A percentile compares a stretch with the other conserved stretches of the same genome.
Evolutionary conservation across 768 basidiomycete genomes (phyloP).

Genomic region (Lentinula sp.): DNA sequence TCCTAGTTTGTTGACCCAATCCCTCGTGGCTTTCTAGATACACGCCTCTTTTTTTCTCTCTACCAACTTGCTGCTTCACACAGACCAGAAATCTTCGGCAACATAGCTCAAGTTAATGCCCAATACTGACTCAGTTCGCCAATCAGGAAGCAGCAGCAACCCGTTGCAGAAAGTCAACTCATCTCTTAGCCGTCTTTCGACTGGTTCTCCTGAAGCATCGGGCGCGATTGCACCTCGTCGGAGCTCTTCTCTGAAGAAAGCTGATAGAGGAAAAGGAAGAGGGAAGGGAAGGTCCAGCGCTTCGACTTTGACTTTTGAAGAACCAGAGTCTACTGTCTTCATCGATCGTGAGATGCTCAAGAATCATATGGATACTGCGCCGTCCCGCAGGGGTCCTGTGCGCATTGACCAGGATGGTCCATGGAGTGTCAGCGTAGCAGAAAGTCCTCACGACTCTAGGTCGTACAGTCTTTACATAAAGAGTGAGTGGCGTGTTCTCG

Average conservation of each 20-base stretch:
- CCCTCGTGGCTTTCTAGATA: background rate
- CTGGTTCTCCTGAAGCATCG: background rate
- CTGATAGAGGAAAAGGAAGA: background rate
- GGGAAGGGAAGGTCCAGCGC: background rate
- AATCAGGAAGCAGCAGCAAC: constrained; percentile 5
- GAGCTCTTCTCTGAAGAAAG: background rate
- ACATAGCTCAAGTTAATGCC: background rate
- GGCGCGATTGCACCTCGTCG: background rate
- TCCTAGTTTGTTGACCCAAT: background rate
- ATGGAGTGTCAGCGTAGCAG: constrained; percentile 86
- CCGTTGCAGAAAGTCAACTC: background rate
- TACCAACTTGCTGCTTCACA: background rate
- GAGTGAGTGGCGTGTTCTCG: constrained; percentile 50
- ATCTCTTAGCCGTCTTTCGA: background rate
- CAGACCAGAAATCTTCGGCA: background rate
- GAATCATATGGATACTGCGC: constrained; percentile 3
- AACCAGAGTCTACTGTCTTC: constrained; percentile 5
- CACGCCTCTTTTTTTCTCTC: background rate
- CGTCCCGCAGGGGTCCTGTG: constrained; percentile 41
- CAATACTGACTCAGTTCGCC: background rate
- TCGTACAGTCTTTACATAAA: constrained; percentile 85
- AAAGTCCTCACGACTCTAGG: constrained; percentile 67
- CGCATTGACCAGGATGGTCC: constrained; percentile 76
- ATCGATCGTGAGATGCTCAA: constrained; percentile 8
- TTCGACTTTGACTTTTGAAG: constrained; percentile 5